phyloP scores from a whole-genome alignment of 1,284 basidiomycete genomes.

The Pseudozyma sp. region DNA sequence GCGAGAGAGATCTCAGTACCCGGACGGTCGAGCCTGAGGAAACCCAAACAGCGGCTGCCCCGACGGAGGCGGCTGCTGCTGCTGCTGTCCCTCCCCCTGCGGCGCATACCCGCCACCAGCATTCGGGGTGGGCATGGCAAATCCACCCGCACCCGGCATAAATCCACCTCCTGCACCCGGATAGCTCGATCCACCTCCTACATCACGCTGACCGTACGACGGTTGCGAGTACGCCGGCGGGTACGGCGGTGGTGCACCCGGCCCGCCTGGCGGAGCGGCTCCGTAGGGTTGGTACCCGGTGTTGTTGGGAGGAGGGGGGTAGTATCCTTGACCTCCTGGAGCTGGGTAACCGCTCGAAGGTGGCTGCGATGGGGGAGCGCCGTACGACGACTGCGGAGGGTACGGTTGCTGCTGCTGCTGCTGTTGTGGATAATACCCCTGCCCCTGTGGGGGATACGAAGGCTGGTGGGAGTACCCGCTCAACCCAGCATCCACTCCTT shows the following conservation, averaged over 20 bases:
- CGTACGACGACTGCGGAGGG: slow-evolving; percentile 16
- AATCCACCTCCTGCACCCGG: slow-evolving; percentile 7
- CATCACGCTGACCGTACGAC: slow-evolving; percentile 24
- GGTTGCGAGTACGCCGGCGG: slow-evolving; percentile 17
- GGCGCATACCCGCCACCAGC: slow-evolving; percentile 2
- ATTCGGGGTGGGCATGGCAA: slow-evolving; percentile 47
- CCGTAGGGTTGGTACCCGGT: slow-evolving; percentile 25
- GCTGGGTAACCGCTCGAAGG: slow-evolving; percentile 19
- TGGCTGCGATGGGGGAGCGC: background rate
- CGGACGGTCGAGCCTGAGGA: slow-evolving; percentile 24
- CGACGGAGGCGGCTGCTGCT: slow-evolving; percentile 7
- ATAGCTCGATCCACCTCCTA: slow-evolving; percentile 7
- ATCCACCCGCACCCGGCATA: slow-evolving; percentile 33
- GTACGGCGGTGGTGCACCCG: slow-evolving; percentile 35
- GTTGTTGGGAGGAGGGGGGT: slow-evolving; percentile 1
- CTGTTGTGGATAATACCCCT: slow-evolving; percentile 18
- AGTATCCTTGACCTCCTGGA: background rate
- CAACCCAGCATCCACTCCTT: slow-evolving; percentile 15
- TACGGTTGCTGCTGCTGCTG: slow-evolving; percentile 16
- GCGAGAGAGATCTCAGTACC: slow-evolving; percentile 8
- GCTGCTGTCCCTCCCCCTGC: slow-evolving; percentile 1
- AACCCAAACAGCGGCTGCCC: slow-evolving; percentile 22
- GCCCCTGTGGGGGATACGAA: slow-evolving; percentile 15
- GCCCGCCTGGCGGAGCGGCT: background rate
- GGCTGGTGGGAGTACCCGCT: slow-evolving; percentile 36